Evolutionary conservation across 2,329 filamentous ascomycete species (phyloP).

Genomic region (Sphaerulina musiva): DNA sequence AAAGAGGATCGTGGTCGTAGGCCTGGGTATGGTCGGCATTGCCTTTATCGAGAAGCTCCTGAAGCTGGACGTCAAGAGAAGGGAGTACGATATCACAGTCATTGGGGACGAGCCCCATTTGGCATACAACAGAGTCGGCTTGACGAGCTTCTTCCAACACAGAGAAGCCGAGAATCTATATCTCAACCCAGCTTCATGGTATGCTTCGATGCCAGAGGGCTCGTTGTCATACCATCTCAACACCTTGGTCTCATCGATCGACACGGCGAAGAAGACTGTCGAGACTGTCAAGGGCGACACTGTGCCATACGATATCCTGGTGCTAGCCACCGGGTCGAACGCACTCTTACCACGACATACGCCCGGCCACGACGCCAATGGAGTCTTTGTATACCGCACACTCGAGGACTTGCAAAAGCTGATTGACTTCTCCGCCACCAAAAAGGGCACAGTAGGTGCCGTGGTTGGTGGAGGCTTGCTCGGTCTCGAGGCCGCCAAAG

Average conservation of each 20-base stretch:
- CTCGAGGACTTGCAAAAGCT: slow-evolving; percentile 74
- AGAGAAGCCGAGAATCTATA: slow-evolving; percentile 81
- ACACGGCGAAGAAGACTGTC: slow-evolving; percentile 58
- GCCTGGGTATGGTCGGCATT: slow-evolving; percentile 72
- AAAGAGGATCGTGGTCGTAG: slow-evolving; percentile 73
- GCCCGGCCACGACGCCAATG: slow-evolving; percentile 69
- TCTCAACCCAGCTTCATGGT: slow-evolving; percentile 78
- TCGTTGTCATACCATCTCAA: slow-evolving; percentile 70
- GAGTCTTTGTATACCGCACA: slow-evolving; percentile 83
- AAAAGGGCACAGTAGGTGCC: slow-evolving; percentile 62
- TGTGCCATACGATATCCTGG: slow-evolving; percentile 70
- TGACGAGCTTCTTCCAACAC: slow-evolving; percentile 85
- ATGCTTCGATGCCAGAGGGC: slow-evolving; percentile 58
- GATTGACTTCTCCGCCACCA: slow-evolving; percentile 63
- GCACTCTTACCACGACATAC: slow-evolving; percentile 67
- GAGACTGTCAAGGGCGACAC: slow-evolving; percentile 62
- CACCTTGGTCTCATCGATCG: slow-evolving; percentile 63
- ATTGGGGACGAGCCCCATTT: slow-evolving; percentile 83
- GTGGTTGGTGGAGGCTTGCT: slow-evolving; percentile 81
- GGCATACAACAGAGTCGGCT: slow-evolving; percentile 83
- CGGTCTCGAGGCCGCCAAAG: slow-evolving; percentile 82
- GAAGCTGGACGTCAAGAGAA: slow-evolving; percentile 68
- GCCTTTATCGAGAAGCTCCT: slow-evolving; percentile 71
- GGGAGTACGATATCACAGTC: slow-evolving; percentile 74
- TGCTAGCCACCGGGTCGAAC: slow-evolving; percentile 81